Percentiles rank a stretch among this genome's conserved stretches.
Conservation (phyloP, 2,329 filamentous ascomycete genomes). For the Endocalyx cinctus region DNA sequence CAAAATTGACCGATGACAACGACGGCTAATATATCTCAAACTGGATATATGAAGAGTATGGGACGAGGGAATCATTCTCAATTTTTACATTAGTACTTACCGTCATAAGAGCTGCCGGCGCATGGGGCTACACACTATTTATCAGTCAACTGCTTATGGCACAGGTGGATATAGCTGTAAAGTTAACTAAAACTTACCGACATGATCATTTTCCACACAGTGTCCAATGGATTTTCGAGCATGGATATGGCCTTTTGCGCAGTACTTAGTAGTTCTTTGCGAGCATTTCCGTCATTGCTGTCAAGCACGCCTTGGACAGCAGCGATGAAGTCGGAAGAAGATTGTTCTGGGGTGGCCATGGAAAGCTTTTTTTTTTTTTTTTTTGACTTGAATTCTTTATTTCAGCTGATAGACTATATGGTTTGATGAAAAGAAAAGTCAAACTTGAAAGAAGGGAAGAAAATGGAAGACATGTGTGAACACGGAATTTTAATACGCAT, state of each 20-base stretch:
- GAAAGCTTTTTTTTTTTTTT: no score
- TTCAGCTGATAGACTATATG: no score
- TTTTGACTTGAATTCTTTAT: no score
- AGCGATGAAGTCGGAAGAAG: constrained; percentile 26
- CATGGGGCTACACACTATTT: constrained; percentile 10
- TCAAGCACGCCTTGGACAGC: constrained; percentile 7
- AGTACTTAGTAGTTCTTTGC: constrained; percentile 7
- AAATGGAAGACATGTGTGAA: no score
- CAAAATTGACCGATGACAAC: no score
- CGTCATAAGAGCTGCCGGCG: constrained; percentile 11
- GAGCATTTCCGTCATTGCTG: constrained; percentile 7
- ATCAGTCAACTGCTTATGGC: neutral
- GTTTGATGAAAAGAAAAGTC: no score
- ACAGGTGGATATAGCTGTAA: neutral
- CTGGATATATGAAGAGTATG: no score
- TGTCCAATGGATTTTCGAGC: constrained; percentile 10
- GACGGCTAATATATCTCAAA: no score
- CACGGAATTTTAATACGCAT: no score
- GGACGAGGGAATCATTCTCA: no score
- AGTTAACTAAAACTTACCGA: constrained; percentile 5
- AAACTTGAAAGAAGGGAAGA: no score
- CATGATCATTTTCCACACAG: constrained; percentile 13
- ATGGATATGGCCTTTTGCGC: constrained; percentile 10
- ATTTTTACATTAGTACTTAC: no score
- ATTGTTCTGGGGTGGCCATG: constrained; percentile 14